Base-by-base conservation (phyloP, 768 basidiomycete species). In the Lactifluus volemus region DNA sequence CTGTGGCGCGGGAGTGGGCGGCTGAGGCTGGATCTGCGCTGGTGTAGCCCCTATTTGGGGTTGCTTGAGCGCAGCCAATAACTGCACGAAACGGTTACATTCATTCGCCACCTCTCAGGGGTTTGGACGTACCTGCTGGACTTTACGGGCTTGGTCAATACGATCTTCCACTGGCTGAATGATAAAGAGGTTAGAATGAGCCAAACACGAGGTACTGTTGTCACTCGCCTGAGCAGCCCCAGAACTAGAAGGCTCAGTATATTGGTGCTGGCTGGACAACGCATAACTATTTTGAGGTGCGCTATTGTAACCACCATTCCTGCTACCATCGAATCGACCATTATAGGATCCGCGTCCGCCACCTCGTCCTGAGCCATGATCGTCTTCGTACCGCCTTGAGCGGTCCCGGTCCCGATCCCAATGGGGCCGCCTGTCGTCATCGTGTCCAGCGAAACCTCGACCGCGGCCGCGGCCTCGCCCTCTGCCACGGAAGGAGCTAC, bases 141-240 rank as follows among this genome's bases (percentile, higher is more conserved):
- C 90, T 72, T 82, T 88, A 58, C 85, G 82, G 8, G 92, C 91
- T 77, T 93, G 89, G 68, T 95, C 92, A 19, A 95, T 76, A 12
- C 92, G 86, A 53, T 93, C 90, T 60, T 93, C 89, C 11, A 75
- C 71, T 44, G 78, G 74, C 81, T 84, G 38, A 5, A 47, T 34
- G 15, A 50, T 11, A 19, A 53, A 21, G 25, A 11, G 36, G 45
- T 63, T 36, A 58, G 30, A 53, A 7, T 11, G 11, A 17, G 25
- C 36, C 41, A 32, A 17, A 32, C 17, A 14, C 2, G 0, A 34
- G 9, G 12, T 12, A 6, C 9, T 14, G 17, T 30, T 36, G n/a
- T 45, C 32, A 30, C 75, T 63, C 56, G 77, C 78, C 45, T 70
- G 66, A 48, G 68, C 34, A 42, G 64, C 54, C 3, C 68, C 14